These are phyloP conservation scores for Ganoderma sinense DNA, from an alignment of 1,284 basidiomycete genomes.

Conservation along the genomic window DNA sequence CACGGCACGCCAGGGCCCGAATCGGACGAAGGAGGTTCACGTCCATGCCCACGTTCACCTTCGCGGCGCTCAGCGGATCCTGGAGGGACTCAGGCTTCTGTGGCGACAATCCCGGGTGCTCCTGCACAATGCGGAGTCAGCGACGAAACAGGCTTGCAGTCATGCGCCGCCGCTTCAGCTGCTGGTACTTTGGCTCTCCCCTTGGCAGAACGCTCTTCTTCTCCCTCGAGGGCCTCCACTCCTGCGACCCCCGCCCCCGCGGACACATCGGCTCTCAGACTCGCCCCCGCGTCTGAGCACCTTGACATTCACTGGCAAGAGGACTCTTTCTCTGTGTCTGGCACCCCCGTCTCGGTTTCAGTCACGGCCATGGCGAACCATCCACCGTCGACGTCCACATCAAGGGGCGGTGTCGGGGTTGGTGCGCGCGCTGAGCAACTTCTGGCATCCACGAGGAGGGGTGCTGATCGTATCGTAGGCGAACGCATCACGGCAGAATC, in stretches of 20 bases:
- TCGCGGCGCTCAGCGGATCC: conserved; percentile 33
- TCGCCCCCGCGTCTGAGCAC: conserved; percentile 18
- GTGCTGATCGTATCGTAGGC: conserved; percentile 24
- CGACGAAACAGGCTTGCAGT: conserved; percentile 32
- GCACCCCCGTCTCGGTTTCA: conserved; percentile 1
- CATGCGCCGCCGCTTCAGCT: conserved; percentile 32
- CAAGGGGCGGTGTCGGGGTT: conserved; percentile 21
- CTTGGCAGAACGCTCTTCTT: conserved; percentile 24
- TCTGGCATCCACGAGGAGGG: conserved; percentile 27
- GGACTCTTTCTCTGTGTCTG: conserved; percentile 14
- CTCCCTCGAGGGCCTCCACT: conserved; percentile 29
- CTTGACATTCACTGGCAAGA: conserved; percentile 1
- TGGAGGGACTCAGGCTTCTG: conserved; percentile 29
- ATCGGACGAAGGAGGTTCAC: conserved; percentile 20
- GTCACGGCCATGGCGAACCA: conserved; percentile 23
- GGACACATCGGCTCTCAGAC: conserved; percentile 17
- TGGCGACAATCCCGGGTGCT: conserved; percentile 31
- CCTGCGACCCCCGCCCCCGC: conserved; percentile 17
- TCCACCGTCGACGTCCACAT: conserved; percentile 19
- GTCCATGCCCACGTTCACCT: conserved; percentile 5
- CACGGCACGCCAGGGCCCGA: conserved; percentile 29
- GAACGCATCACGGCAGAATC: conserved; percentile 26
- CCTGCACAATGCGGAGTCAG: conserved; percentile 31
- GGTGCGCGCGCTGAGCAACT: conserved; percentile 23
- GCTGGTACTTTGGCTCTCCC: conserved; percentile 26